Base-by-base conservation (phyloP, 2,329 filamentous ascomycete species). In the Fusarium sublunatum region DNA sequence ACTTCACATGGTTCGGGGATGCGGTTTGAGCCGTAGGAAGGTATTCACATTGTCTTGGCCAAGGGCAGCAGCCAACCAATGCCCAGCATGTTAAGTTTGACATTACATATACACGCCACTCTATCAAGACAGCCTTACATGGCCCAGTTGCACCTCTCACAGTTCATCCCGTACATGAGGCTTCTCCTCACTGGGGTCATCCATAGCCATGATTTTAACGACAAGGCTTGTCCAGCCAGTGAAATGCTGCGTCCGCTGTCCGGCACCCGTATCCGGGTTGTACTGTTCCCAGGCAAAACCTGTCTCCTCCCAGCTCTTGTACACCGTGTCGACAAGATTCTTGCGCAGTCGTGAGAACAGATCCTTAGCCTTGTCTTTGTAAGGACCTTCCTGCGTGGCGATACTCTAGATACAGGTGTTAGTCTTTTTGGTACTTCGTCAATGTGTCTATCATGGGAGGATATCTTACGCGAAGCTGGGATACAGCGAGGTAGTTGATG, bases 231-330 rank as follows among this genome's bases (percentile, higher is more conserved):
- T 99, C 95, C 95, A 99, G 46, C 95, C 95, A 0, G 95, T 97
- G 75, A 99, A 99, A 77, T 98, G 94, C 82, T 97, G 93, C 6
- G 93, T 98, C 38, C 95, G 85, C 81, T 98, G 94, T n/a, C 95
- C 95, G 49, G 86, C 86, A 41, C 95, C 95, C 4, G 92, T 96
- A 70, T 97, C 92, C 0, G 93, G 92, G 75, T 96, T 92, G 77
- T 98, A 99, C 79, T 99, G 95, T 78, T 99, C 95, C 94, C 94
- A 99, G 0, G 94, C 95, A 74, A 98, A 98, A 15, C 94, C 94
- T 0, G 95, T 98, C 73, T 91, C 87, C 73, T 89, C 82, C 94
- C 94, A 99, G 74, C 88, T 89, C 55, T 88, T 85, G 80, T 90
- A 97, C 12, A 98, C 91, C 2, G 93, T 98, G 47, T 93, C 85